Percentiles rank a stretch among this genome's conserved stretches.
phyloP scores from a whole-genome alignment of 371 early-diverging fungal genomes.

The Syncephalastrum racemosum region DNA sequence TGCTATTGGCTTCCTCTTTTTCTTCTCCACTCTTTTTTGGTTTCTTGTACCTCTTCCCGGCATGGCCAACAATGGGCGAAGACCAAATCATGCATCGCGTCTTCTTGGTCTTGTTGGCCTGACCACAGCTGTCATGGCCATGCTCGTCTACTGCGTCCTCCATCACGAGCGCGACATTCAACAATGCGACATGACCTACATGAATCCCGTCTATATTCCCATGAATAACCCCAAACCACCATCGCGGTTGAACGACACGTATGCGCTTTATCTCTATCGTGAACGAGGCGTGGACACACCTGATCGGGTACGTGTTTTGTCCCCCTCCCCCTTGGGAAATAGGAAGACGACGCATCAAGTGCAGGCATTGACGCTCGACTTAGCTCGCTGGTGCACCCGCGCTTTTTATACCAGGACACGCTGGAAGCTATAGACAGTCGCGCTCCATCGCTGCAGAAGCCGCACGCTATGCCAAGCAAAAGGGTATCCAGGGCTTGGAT shows the following conservation, averaged over 20 bases:
- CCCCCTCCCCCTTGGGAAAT: not conserved
- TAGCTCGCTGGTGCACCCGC: slow-evolving; percentile 68
- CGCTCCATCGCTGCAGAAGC: slow-evolving; percentile 79
- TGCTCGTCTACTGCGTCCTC: slow-evolving; percentile 46
- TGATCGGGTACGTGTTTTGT: slow-evolving; percentile 21
- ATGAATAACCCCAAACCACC: slow-evolving; percentile 45
- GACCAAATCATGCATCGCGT: no score
- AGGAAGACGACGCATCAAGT: not conserved
- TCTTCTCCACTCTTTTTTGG: no score
- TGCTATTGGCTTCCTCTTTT: no score
- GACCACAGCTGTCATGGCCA: not conserved
- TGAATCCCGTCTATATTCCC: slow-evolving; percentile 69
- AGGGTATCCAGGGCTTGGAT: slow-evolving; percentile 58
- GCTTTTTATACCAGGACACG: slow-evolving; percentile 93
- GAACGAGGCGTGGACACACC: slow-evolving; percentile 56
- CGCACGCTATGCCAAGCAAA: slow-evolving; percentile 47
- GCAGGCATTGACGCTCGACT: not conserved
- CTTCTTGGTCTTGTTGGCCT: no score
- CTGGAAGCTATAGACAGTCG: slow-evolving; percentile 86
- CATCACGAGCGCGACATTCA: slow-evolving; percentile 57
- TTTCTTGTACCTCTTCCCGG: no score
- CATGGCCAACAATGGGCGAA: no score
- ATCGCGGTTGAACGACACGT: slow-evolving; percentile 64
- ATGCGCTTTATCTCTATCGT: slow-evolving; percentile 73
- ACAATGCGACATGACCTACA: slow-evolving; percentile 80